phyloP scores from a whole-genome alignment of 2,329 filamentous ascomycete species.

The Neurospora sp. region DNA sequence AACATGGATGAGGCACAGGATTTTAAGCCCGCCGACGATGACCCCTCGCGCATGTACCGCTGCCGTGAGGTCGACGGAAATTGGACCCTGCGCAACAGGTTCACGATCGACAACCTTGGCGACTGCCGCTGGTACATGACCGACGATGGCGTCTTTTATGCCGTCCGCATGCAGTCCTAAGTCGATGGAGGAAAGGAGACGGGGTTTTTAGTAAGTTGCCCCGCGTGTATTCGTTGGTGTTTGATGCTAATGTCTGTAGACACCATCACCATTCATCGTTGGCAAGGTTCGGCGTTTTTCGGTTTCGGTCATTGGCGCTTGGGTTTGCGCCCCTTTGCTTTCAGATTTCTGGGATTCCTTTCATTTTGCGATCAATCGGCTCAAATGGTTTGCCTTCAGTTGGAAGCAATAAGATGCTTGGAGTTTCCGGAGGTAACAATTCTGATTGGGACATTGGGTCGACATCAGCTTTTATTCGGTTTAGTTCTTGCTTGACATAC shows the following conservation, averaged over 20 bases:
- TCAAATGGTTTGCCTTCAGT: background rate
- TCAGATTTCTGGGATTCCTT: background rate
- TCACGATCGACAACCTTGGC: conserved; percentile 46
- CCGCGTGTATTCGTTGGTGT: background rate
- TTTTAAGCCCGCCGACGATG: conserved; percentile 52
- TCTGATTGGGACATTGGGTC: background rate
- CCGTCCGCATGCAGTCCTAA: conserved; percentile 40
- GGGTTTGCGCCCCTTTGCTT: background rate
- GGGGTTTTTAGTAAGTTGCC: background rate
- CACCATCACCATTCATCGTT: background rate
- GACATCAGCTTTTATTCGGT: background rate
- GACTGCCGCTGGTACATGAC: conserved; percentile 49
- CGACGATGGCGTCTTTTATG: conserved; percentile 50
- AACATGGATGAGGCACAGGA: conserved; percentile 48
- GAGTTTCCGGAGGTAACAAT: background rate
- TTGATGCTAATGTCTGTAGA: background rate
- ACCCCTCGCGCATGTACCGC: conserved; percentile 51
- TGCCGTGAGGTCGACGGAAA: conserved; percentile 50
- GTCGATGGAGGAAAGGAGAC: background rate
- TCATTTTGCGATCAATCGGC: background rate
- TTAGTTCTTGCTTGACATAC: background rate
- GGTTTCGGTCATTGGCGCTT: conserved; percentile 4
- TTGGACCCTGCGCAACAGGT: conserved; percentile 49
- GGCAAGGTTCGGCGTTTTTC: background rate
- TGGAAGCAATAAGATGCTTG: background rate